Conservation (phyloP, 1,284 basidiomycete species). For the Microbotryomycetes sp. region DNA sequence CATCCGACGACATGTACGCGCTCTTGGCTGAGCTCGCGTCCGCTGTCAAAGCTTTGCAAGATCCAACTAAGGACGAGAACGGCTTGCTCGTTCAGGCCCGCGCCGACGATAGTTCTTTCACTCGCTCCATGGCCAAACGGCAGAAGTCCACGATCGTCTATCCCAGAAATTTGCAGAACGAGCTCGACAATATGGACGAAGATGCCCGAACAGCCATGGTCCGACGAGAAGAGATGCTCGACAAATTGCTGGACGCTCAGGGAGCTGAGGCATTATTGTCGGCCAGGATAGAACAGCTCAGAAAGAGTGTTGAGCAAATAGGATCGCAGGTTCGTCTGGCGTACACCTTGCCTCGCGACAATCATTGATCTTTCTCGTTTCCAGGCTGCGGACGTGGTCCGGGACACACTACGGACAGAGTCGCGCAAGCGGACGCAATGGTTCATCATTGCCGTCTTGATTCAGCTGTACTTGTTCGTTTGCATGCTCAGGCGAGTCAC, state of each 20-base stretch:
- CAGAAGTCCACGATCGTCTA: background rate
- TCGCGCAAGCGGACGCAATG: slow-evolving; percentile 12
- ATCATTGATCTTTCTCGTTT: too few species aligned
- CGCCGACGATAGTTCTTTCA: background rate
- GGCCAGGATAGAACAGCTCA: slow-evolving; percentile 22
- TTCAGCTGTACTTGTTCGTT: slow-evolving; percentile 22
- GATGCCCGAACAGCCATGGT: background rate
- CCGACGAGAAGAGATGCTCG: slow-evolving; percentile 15
- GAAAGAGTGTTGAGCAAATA: slow-evolving; percentile 23
- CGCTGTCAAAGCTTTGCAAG: slow-evolving; percentile 10
- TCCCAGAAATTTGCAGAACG: slow-evolving; percentile 49
- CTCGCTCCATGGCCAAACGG: background rate
- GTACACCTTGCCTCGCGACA: background rate
- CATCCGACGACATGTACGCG: background rate
- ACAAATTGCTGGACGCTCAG: slow-evolving; percentile 19
- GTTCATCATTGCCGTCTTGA: slow-evolving; percentile 20
- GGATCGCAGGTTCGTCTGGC: slow-evolving; percentile 13
- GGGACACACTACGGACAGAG: slow-evolving; percentile 12
- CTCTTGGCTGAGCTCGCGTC: slow-evolving; percentile 15
- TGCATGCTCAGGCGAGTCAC: slow-evolving; percentile 20
- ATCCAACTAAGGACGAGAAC: background rate
- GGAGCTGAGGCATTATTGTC: slow-evolving; percentile 22
- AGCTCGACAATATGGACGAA: slow-evolving; percentile 52
- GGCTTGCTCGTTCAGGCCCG: background rate
- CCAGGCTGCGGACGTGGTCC: slow-evolving; percentile 27